Evolutionary conservation across 306 rosid genomes (phyloP).

Genomic region (Gleditsia sinensis): DNA sequence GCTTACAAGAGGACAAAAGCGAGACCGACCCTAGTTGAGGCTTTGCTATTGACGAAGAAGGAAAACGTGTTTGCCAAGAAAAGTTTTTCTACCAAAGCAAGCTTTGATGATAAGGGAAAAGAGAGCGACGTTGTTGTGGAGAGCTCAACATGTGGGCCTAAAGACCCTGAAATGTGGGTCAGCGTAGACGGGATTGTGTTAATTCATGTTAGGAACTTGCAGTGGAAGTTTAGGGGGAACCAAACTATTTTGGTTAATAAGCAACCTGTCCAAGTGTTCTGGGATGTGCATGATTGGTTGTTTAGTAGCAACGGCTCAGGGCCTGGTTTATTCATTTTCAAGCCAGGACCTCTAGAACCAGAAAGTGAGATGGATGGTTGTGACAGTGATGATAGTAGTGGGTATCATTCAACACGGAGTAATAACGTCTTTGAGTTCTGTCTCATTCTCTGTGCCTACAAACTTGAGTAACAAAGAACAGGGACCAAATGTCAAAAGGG

Average conservation of each 20-base stretch:
- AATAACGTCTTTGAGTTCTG: slow-evolving; percentile 53
- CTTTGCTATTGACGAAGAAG: slow-evolving; percentile 54
- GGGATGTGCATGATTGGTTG: slow-evolving; percentile 92
- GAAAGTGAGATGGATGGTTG: slow-evolving; percentile 57
- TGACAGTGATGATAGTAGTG: slow-evolving; percentile 65
- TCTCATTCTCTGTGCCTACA: slow-evolving; percentile 65
- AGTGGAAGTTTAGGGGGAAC: slow-evolving; percentile 92
- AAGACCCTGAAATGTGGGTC: slow-evolving; percentile 94
- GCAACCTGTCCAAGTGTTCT: slow-evolving; percentile 72
- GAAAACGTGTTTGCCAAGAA: slow-evolving; percentile 86
- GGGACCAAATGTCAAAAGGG: slow-evolving; percentile 10
- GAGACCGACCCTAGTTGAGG: slow-evolving; percentile 53
- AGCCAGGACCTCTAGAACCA: slow-evolving; percentile 54
- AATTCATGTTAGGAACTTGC: slow-evolving; percentile 80
- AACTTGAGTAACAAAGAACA: slow-evolving; percentile 51
- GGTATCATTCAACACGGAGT: slow-evolving; percentile 59
- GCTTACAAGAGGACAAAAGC: slow-evolving; percentile 85
- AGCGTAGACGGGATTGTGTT: slow-evolving; percentile 84
- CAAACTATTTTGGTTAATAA: slow-evolving; percentile 65
- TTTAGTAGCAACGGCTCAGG: slow-evolving; percentile 62
- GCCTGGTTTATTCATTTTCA: slow-evolving; percentile 80
- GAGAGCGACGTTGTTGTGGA: slow-evolving; percentile 83
- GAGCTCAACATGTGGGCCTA: slow-evolving; percentile 56
- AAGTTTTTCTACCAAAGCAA: slow-evolving; percentile 68
- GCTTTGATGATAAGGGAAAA: slow-evolving; percentile 58